Base-by-base conservation (phyloP, 73 alveolate genomes). In the Paramecium primaurelia region DNA sequence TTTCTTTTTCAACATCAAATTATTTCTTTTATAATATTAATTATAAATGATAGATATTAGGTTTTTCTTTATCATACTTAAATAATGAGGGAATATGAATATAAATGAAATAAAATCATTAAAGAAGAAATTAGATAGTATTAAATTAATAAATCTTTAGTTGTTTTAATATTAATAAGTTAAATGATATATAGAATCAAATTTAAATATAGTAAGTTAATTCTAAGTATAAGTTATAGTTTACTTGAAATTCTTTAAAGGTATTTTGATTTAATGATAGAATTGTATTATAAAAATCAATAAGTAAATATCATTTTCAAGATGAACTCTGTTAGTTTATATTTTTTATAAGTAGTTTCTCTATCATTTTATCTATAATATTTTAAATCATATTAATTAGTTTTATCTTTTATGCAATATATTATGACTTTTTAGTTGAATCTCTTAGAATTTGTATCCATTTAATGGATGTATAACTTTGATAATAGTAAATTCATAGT, bases 371-470 rank as follows among this genome's bases (percentile, higher is more conserved):
- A 22, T 22, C 25, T 22, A 22, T 22, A 22, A 22, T 22, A 22
- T 22, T 22, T 22, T 22, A 22, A 22, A 22, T 22, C 25, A 22
- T 22, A 22, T 22, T 22, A 22, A 22, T 22, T 22, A 22, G 25
- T 22, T 22, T 22, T 22, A 22, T 22, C 25, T 22, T 22, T 22
- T 22, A 22, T 22, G 73, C 91, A 77, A 26, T 42, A 36, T 1
- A 80, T 45, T 44, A 28, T 80, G 20, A 47, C 91, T 80, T 80
- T 22, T 80, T 0, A 80, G 30, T 45, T 80, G 77, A 37, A 77
- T 80, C 18, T 36, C 58, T 22, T 80, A 36, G 58, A 80, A 80
- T 49, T 80, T 80, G n/a, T 20, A 80, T 47, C 91, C 91, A 80
- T 49, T 80, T 12, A 80, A 36, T 2, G 34, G 10, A 5, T 80